Base-by-base conservation (phyloP, 2,329 filamentous ascomycete genomes). In the Aureobasidium subglaciale region DNA sequence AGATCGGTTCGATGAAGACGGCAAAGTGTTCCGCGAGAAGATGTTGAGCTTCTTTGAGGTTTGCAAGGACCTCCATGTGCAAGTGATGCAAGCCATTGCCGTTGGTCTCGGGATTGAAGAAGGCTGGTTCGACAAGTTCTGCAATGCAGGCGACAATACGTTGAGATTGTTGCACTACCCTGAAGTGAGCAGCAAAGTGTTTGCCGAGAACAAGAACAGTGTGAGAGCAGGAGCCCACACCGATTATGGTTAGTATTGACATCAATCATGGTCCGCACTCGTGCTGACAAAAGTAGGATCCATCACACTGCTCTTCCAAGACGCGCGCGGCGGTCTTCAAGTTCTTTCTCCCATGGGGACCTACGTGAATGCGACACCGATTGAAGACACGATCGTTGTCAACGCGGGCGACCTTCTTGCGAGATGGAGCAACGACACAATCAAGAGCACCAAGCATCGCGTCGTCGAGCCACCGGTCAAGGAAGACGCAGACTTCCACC, bases 341-440 rank as follows among this genome's bases (percentile, higher is more conserved):
- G 81, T 83, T 4, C 79, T 83, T 64, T 86, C 84, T 46, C 89
- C 90, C 0, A 85, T 81, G 37, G 64, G 64, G 35, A 82, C 78
- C 0, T 96, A 91, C 64, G 83, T 96, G 35, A 83, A 96, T 65
- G 91, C 88, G 1, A 89, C 82, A 6, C 90, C 91, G 0, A 92
- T 95, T 58, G 77, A 83, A 32, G 85, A 84, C 55, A 90, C 89
- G 0, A 86, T 93, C 37, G 88, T 96, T 10, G 81, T 96, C 61
- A 96, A 96, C 65, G 90, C 90, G 0, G 91, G 90, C 1, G 91
- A 96, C 67, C 68, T 96, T 62, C 75, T 96, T 48, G 86, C 88
- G 1, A 78, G 90, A 52, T 96, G 90, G 91, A 89, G 87, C 60
- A 96, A 96, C 66, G 89, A 95, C 65, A 87, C 82, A 4, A 95